phyloP scores from a whole-genome alignment of 768 basidiomycete genomes.

The Suillus bovinus region DNA sequence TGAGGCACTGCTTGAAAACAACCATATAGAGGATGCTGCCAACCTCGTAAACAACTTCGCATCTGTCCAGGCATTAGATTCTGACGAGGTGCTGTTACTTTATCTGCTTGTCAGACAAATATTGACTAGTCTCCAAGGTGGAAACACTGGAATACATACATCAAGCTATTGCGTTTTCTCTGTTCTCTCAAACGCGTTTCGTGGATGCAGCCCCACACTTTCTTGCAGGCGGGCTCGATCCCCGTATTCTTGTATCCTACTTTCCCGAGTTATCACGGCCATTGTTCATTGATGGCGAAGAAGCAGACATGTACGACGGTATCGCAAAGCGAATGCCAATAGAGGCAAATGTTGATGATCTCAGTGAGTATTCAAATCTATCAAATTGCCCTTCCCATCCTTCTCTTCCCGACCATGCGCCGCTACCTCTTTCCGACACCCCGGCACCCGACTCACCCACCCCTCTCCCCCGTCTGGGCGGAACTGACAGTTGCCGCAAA shows the following conservation, averaged over 20 bases:
- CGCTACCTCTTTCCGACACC: constrained; percentile 26
- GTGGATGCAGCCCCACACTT: constrained; percentile 80
- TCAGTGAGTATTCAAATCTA: constrained; percentile 63
- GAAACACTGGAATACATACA: constrained; percentile 79
- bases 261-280: constrained; percentile 74
- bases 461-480: constrained; percentile 46
- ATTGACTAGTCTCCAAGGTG: constrained; percentile 33
- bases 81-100: not conserved
- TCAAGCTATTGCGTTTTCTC: constrained; percentile 79
- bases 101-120: constrained; percentile 13
- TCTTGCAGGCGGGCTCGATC: constrained; percentile 80
- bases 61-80: constrained; percentile 49
- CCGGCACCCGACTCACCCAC: constrained; percentile 30
- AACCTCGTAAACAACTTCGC: constrained; percentile 60
- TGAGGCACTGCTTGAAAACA: constrained; percentile 65
- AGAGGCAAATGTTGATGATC: constrained; percentile 73
- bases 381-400: constrained; percentile 22
- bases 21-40: constrained; percentile 64
- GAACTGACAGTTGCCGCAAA: constrained; percentile 81
- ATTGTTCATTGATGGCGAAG: constrained; percentile 54
- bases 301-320: constrained; percentile 73
- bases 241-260: constrained; percentile 77
- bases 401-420: constrained; percentile 20
- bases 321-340: constrained; percentile 68
- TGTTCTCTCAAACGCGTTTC: constrained; percentile 77